Evolutionary conservation across 345 rosid genomes (phyloP), one percentile per base, ranked within the genome.

Genomic region (Salix dunnii): DNA sequence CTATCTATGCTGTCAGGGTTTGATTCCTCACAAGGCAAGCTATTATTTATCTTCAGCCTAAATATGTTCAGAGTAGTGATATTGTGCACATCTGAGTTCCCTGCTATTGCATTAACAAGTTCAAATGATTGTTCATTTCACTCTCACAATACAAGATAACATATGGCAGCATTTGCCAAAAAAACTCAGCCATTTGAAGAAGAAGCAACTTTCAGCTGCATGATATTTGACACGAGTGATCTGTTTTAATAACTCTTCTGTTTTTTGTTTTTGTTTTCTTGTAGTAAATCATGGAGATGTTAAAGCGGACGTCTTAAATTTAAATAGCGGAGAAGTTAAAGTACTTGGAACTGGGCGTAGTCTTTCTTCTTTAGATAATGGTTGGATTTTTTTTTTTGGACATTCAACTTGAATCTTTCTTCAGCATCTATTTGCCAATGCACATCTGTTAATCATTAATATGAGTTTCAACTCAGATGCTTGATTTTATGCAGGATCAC

Each of bases 341-440:
- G 76, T 35, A 33, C 79, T 83, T 38, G 82, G 83, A 73, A 68
- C 79, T 76, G 86, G 81, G 31, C 82, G 74, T 31, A 53, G 42
- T 70, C 84, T 82, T 48, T 74, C 85, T 67, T 81, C 81, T 68
- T 23, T 77, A 58, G 86, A 89, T 66, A 87, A 87, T 67, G 86
- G 90, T 87, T 68, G 46, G 87, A 79, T 60, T 78, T 55, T 36
- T 13, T 49, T 75, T 53, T n/a, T 55, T 3, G 48, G 67, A 25
- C 14, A 42, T 38, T 74, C 11, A 58, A 55, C 14, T 49, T 58
- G 3, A 25, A 35, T 65, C 16, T 35, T 17, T 74, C 74, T 69
- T 38, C 51, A 17, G 2, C 20, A 68, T 68, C 43, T 58, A 18
- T n/a, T 4, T 67, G 61, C n/a, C 33, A 48, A 27, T 58, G 35